Evolutionary conservation across 2,329 filamentous ascomycete species (phyloP).

Genomic region (Didymella sp.): DNA sequence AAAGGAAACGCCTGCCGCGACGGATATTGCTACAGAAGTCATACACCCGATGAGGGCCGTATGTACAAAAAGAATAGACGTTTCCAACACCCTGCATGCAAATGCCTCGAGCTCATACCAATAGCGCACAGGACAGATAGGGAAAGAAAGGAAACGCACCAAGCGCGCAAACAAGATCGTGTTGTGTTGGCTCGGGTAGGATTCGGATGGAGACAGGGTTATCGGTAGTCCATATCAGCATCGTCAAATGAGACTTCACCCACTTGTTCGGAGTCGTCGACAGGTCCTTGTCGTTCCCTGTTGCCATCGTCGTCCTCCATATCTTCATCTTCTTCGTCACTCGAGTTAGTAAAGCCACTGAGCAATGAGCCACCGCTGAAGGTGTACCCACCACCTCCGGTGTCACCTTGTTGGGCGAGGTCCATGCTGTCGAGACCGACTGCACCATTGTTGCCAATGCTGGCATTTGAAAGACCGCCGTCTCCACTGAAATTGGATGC

Average conservation of each 20-base stretch:
- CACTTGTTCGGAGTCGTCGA: slow-evolving; percentile 68
- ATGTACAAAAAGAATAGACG: slow-evolving; percentile 31
- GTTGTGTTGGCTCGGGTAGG: slow-evolving; percentile 33
- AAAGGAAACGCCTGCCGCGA: slow-evolving; percentile 28
- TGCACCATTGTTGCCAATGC: slow-evolving; percentile 70
- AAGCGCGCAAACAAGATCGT: slow-evolving; percentile 45
- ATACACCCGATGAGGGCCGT: slow-evolving; percentile 39
- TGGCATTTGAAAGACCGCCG: slow-evolving; percentile 72
- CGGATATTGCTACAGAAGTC: slow-evolving; percentile 43
- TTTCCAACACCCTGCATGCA: slow-evolving; percentile 21
- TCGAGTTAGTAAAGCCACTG: slow-evolving; percentile 92
- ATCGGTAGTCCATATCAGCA: slow-evolving; percentile 66
- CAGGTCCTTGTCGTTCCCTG: slow-evolving; percentile 55
- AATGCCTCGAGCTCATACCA: slow-evolving; percentile 22
- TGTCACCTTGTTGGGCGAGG: slow-evolving; percentile 67
- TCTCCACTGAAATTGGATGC: slow-evolving; percentile 62
- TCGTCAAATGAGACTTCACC: slow-evolving; percentile 69
- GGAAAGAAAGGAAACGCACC: slow-evolving; percentile 47
- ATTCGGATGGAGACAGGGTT: slow-evolving; percentile 41
- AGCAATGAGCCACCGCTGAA: slow-evolving; percentile 77
- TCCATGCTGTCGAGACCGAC: slow-evolving; percentile 69
- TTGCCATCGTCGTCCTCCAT: slow-evolving; percentile 85
- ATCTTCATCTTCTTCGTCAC: slow-evolving; percentile 95
- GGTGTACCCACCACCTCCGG: slow-evolving; percentile 75
- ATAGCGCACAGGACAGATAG: slow-evolving; percentile 19